Evolutionary conservation across 1,284 basidiomycete genomes (phyloP), one percentile per base, ranked within the genome.

Genomic region (Grifola frondosa): DNA sequence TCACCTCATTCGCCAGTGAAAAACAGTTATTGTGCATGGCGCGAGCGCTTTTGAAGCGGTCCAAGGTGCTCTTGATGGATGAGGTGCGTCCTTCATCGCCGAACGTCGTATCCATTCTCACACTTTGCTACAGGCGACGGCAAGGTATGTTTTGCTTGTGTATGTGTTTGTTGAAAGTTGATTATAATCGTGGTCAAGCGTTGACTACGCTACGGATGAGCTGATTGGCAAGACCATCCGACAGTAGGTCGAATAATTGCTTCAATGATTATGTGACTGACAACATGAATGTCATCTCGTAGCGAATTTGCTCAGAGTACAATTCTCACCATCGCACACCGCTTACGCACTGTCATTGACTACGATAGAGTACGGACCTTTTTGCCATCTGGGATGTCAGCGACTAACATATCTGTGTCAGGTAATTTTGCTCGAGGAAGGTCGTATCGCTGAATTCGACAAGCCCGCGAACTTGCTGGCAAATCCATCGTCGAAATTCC

Each of bases 381-480:
- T 28, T 40, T 28, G 13, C 21, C 33, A 13, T n/a, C n/a, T n/a
- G n/a, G 29, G 38, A 33, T 33, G 7, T 15, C n/a, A 13, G 6
- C 32, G 32, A 20, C 19, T 21, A 33, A 16, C n/a, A n/a, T n/a
- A n/a, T n/a, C n/a, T n/a, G n/a, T n/a, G 24, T 16, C 40, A 88
- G 85, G 81, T 90, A 30, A 90, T 95, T 81, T 73, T 94, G 29
- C 78, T 94, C n/a, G 91, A 94, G 48, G 80, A 91, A 62, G 90
- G 91, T 6, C 76, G 75, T 3, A 91, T 97, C 40, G 73, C 82
- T 3, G 92, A 96, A 60, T 93, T 85, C 56, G 91, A 89, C 57
- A 81, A 79, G 38, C 92, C 93, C 0, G 71, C 72, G 6, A 71
- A 69, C 10, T 71, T 96, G 32, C 73, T 97, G 19, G 69, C 74